phyloP scores from a whole-genome alignment of 257 asterid species.

The Solanum bulbocastanum region DNA sequence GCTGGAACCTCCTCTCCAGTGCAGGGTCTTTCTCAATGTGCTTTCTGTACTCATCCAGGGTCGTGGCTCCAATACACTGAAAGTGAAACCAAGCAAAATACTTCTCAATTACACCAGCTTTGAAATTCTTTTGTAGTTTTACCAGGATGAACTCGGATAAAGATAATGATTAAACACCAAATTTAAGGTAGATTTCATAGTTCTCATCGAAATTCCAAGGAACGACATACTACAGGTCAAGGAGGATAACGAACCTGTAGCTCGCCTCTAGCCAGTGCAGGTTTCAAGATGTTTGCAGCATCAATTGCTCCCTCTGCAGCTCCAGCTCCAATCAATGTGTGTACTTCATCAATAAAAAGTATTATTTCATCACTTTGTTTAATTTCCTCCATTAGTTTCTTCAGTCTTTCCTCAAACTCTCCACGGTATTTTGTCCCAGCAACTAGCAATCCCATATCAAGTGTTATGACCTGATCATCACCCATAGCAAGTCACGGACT shows the following conservation, averaged over 20 bases:
- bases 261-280: conserved; percentile 34
- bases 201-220: background rate
- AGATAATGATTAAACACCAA: background rate
- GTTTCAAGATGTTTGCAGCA: conserved; percentile 35
- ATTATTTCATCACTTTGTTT: conserved; percentile 19
- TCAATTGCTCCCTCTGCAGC: conserved; percentile 28
- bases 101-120: background rate
- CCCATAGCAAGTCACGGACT: background rate
- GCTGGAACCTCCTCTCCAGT: conserved; percentile 34
- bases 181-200: background rate
- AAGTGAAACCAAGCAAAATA: background rate
- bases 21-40: conserved; percentile 50
- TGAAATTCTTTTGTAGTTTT: background rate
- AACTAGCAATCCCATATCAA: conserved; percentile 30
- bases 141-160: background rate
- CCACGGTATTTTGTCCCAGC: conserved; percentile 34
- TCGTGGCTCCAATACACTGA: conserved; percentile 63
- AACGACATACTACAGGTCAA: background rate
- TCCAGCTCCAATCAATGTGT: conserved; percentile 36
- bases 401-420: conserved; percentile 32
- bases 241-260: conserved; percentile 16
- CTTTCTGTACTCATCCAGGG: conserved; percentile 41
- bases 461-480: conserved; percentile 26
- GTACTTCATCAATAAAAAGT: conserved; percentile 34
- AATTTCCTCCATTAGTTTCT: conserved; percentile 25